Percentiles rank a stretch among this genome's conserved stretches.
Evolutionary conservation across 163 green algal genomes (phyloP).

Genomic region (Volvox carteri): DNA sequence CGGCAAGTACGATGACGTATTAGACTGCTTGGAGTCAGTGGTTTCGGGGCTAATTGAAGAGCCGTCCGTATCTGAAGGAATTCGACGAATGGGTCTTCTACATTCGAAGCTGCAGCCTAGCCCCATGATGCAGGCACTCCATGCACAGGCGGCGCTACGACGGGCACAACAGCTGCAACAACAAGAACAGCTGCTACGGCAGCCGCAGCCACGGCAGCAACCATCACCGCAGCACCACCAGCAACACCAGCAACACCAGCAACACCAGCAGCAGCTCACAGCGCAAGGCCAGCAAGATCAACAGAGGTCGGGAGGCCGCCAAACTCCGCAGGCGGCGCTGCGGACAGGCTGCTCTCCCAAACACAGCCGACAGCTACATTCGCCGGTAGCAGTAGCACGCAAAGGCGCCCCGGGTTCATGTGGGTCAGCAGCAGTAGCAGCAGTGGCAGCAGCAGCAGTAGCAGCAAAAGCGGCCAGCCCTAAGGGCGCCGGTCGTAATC

Average conservation of each 20-base stretch:
- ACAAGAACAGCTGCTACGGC: neutral
- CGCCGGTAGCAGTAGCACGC: too few species aligned
- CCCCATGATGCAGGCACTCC: constrained; percentile 40
- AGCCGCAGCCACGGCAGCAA: neutral
- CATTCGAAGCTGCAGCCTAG: constrained; percentile 7
- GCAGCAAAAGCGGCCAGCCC: neutral
- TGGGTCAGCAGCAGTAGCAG: too few species aligned
- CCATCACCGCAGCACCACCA: neutral
- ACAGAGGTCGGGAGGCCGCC: neutral
- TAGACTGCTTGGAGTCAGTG: constrained; percentile 10
- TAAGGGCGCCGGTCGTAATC: neutral
- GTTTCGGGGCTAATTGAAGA: neutral
- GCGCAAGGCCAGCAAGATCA: neutral
- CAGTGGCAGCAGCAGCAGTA: neutral
- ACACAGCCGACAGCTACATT: too few species aligned
- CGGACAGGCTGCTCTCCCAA: neutral
- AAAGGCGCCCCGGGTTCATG: too few species aligned
- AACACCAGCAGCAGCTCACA: neutral
- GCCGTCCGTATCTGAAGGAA: neutral
- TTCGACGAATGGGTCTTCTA: constrained; percentile 18
- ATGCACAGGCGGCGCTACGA: neutral
- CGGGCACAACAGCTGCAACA: neutral
- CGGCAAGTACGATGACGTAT: constrained; percentile 50
- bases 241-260: neutral
- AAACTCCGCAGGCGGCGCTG: neutral